phyloP scores from a whole-genome alignment of 768 basidiomycete species.

The Suillus plorans region DNA sequence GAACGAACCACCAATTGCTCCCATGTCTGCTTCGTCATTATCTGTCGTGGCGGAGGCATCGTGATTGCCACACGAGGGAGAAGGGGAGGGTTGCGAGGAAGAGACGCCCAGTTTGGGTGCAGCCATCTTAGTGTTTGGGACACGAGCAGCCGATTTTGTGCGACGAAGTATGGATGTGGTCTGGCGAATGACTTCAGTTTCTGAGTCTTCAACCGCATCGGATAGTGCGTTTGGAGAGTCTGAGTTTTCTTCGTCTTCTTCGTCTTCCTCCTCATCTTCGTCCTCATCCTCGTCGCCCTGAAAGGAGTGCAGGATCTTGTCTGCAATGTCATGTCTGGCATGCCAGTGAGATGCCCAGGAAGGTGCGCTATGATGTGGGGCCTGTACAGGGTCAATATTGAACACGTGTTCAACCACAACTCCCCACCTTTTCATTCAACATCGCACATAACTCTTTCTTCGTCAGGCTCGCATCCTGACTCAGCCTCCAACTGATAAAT shows the following conservation, averaged over 20 bases:
- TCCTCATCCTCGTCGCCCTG: slow-evolving; percentile 42
- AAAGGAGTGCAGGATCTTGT: slow-evolving; percentile 51
- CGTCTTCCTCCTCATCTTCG: slow-evolving; percentile 32
- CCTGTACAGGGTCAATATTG: slow-evolving; percentile 37
- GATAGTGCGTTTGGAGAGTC: slow-evolving; percentile 6
- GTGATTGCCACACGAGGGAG: not conserved
- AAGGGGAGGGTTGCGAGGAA: not conserved
- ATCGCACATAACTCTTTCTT: slow-evolving; percentile 53
- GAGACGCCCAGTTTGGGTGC: not conserved
- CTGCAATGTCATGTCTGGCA: slow-evolving; percentile 61
- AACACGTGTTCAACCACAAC: not conserved
- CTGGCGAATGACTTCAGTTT: slow-evolving; percentile 24
- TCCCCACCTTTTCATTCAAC: slow-evolving; percentile 51
- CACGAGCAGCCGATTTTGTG: not conserved
- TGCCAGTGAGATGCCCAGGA: slow-evolving; percentile 75
- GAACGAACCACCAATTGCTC: slow-evolving; percentile 46
- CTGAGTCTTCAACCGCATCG: slow-evolving; percentile 19
- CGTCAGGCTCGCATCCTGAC: slow-evolving; percentile 50
- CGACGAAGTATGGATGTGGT: slow-evolving; percentile 13
- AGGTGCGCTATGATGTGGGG: slow-evolving; percentile 59
- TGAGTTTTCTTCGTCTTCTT: slow-evolving; percentile 25
- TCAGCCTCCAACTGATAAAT: slow-evolving; percentile 62
- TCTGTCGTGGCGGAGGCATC: slow-evolving; percentile 25
- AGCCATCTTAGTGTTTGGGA: not conserved
- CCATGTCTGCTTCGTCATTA: slow-evolving; percentile 45